Conservation (phyloP, 345 rosid genomes). For the Populus tremula region DNA sequence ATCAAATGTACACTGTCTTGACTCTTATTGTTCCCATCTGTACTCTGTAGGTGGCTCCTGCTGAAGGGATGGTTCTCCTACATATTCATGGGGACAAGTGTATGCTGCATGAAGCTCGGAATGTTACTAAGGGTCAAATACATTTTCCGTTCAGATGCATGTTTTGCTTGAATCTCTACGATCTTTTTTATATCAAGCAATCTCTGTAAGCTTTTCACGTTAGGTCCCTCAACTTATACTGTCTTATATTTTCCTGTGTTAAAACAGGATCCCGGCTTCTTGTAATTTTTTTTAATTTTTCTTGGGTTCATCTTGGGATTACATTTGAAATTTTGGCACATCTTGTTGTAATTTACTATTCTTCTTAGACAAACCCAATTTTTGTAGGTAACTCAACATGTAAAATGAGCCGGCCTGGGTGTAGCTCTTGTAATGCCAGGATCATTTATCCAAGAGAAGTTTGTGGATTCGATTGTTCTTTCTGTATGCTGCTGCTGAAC, state of each 20-base stretch:
- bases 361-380: not conserved
- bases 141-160: slow-evolving; percentile 86
- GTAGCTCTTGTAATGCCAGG: not conserved
- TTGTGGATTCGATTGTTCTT: not conserved
- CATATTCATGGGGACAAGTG: slow-evolving; percentile 93
- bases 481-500: not conserved
- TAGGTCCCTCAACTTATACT: not conserved
- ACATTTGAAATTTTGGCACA: not conserved
- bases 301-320: not conserved
- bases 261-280: not conserved
- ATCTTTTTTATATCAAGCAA: slow-evolving; percentile 2
- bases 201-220: slow-evolving; percentile 8
- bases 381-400: not conserved
- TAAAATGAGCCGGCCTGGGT: not conserved
- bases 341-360: not conserved
- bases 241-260: not conserved
- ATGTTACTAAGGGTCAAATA: slow-evolving; percentile 78
- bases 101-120: slow-evolving; percentile 86
- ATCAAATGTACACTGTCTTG: not conserved
- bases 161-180: slow-evolving; percentile 59
- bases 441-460: not conserved
- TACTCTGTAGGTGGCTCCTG: slow-evolving; percentile 67
- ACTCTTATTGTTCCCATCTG: slow-evolving; percentile 1
- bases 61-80: slow-evolving; percentile 88
- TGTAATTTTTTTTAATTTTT: not conserved